phyloP scores from a whole-genome alignment of 1,139 yeast species.

The Yamadazyma membranifaciens region DNA sequence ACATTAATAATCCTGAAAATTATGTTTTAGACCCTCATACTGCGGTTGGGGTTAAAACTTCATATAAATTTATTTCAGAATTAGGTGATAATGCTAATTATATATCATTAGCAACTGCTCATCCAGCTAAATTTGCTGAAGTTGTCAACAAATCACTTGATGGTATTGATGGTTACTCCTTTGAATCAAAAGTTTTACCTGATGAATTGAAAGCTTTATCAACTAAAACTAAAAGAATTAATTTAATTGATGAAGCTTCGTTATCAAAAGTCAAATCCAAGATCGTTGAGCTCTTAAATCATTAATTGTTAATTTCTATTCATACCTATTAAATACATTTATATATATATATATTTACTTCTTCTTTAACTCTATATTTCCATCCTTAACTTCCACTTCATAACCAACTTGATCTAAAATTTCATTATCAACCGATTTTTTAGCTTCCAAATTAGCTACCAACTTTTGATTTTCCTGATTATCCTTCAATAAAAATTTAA shows the following conservation, averaged over 20 bases:
- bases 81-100: constrained; percentile 48
- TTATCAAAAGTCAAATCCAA: constrained; percentile 70
- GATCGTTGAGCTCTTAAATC: constrained; percentile 63
- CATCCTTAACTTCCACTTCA: constrained; percentile 36
- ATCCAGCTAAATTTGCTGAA: constrained; percentile 96
- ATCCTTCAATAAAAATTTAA: constrained; percentile 62
- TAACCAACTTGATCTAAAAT: constrained; percentile 41
- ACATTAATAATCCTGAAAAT: constrained; percentile 57
- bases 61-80: constrained; percentile 57
- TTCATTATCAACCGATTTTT: constrained; percentile 29
- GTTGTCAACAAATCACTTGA: constrained; percentile 83
- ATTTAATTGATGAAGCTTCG: constrained; percentile 71
- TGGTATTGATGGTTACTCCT: constrained; percentile 68
- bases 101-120: constrained; percentile 92
- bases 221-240: constrained; percentile 71
- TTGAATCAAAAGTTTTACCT: constrained; percentile 86
- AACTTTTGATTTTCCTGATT: constrained; percentile 71
- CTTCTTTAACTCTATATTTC: constrained; percentile 28
- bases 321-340: neutral
- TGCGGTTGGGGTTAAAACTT: constrained; percentile 87
- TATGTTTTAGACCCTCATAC: constrained; percentile 96
- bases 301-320: neutral
- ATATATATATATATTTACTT: constrained; percentile 3
- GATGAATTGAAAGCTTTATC: constrained; percentile 76
- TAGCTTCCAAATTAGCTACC: constrained; percentile 54